Evolutionary conservation across 345 rosid species (phyloP).

Genomic region (Dimocarpus longan): DNA sequence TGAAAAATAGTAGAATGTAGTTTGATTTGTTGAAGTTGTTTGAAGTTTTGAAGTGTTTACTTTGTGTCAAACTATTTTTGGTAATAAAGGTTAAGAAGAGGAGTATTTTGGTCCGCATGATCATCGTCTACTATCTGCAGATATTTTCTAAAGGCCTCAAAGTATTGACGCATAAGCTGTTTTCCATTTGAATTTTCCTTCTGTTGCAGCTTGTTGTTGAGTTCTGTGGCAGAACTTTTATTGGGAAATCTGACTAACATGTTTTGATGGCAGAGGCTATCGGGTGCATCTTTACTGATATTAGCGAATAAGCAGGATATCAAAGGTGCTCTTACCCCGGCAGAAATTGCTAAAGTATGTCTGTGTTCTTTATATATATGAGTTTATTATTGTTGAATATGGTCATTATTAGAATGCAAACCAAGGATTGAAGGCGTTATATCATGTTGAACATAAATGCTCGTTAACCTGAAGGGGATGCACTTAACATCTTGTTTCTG

Average conservation of each 20-base stretch:
- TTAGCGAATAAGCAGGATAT: constrained; percentile 94
- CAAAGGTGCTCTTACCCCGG: constrained; percentile 79
- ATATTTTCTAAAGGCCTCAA: background rate
- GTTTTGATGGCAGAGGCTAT: constrained; percentile 62
- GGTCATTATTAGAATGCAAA: background rate
- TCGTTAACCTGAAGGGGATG: background rate
- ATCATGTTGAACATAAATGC: background rate
- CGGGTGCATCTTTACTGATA: constrained; percentile 87
- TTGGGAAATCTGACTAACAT: constrained; percentile 1
- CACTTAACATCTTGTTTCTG: background rate
- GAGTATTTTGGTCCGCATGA: too few relatives aligned
- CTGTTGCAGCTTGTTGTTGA: background rate
- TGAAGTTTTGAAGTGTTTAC: background rate
- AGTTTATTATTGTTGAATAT: background rate
- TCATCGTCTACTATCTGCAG: background rate
- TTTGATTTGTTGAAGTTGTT: background rate
- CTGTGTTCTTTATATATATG: background rate
- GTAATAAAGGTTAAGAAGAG: background rate
- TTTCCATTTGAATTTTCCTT: background rate
- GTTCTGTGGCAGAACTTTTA: background rate
- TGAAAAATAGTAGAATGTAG: background rate
- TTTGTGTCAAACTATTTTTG: background rate
- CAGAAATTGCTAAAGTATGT: constrained; percentile 82
- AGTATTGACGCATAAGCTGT: background rate
- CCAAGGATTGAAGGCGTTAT: background rate